Conservation (phyloP, 768 basidiomycete species). For the Psilocybe cyanescens region DNA sequence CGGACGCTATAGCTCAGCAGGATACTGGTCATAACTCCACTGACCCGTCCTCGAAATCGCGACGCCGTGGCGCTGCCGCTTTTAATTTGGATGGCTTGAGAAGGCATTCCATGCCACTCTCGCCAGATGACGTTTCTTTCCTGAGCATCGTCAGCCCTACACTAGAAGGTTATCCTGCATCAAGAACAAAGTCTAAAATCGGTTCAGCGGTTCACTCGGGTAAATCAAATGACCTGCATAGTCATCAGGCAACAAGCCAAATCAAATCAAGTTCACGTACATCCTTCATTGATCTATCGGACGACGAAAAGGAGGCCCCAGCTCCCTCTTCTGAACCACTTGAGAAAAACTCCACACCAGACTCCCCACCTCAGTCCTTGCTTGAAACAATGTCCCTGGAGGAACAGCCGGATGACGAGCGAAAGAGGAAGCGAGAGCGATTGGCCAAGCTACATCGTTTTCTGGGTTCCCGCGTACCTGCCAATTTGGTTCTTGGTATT, state of each 20-base stretch:
- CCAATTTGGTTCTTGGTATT: constrained; percentile 63
- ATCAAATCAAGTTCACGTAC: constrained; percentile 36
- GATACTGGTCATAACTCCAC: constrained; percentile 17
- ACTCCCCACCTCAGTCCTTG: constrained; percentile 49
- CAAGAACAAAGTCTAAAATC: neutral
- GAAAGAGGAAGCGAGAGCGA: constrained; percentile 72
- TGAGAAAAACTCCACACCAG: constrained; percentile 9
- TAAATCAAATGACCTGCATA: constrained; percentile 16
- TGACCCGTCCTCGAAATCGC: neutral
- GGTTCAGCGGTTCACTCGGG: constrained; percentile 3
- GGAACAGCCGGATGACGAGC: constrained; percentile 62
- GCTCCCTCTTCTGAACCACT: neutral
- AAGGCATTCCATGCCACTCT: constrained; percentile 60
- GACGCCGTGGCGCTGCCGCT: constrained; percentile 23
- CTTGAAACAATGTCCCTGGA: constrained; percentile 54
- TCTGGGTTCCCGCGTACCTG: constrained; percentile 80
- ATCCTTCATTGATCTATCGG: constrained; percentile 73
- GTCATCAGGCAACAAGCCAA: constrained; percentile 19
- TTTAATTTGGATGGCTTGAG: constrained; percentile 36
- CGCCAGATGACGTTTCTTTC: constrained; percentile 48
- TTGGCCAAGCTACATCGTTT: constrained; percentile 85
- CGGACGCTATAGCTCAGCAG: constrained; percentile 41
- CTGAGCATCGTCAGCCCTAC: constrained; percentile 28
- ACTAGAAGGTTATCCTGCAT: constrained; percentile 13
- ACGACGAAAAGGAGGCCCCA: constrained; percentile 46